Conservation (phyloP, 768 basidiomycete genomes). For the Rhizopogon rudus region DNA sequence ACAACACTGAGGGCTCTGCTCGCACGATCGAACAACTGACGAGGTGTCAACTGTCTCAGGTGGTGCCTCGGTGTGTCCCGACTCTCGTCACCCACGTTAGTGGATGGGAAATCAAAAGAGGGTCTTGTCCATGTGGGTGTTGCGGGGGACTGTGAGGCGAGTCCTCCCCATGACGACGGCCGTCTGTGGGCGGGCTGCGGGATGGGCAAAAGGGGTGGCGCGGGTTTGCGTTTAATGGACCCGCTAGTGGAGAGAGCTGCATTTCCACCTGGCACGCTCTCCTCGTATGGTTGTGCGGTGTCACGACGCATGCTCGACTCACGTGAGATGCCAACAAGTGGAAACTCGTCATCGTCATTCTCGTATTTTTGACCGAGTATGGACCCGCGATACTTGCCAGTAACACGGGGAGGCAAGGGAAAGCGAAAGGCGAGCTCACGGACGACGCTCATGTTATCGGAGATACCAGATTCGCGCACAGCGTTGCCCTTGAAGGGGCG, state of each 20-base stretch:
- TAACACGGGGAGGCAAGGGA: slow-evolving; percentile 40
- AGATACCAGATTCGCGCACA: slow-evolving; percentile 24
- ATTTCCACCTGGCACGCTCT: not conserved
- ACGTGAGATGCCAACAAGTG: slow-evolving; percentile 19
- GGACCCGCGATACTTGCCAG: slow-evolving; percentile 22
- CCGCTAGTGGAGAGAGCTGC: slow-evolving; percentile 10
- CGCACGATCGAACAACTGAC: slow-evolving; percentile 14
- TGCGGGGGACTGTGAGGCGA: slow-evolving; percentile 9
- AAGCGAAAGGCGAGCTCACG: slow-evolving; percentile 51
- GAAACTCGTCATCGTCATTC: slow-evolving; percentile 21
- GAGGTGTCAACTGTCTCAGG: slow-evolving; percentile 10
- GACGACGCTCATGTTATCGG: slow-evolving; percentile 41
- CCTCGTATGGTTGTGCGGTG: slow-evolving; percentile 4
- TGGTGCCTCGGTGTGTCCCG: not conserved
- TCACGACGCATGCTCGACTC: slow-evolving; percentile 15
- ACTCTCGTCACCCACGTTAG: not conserved
- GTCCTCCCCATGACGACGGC: slow-evolving; percentile 20
- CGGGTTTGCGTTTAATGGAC: slow-evolving; percentile 27
- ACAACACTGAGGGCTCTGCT: slow-evolving; percentile 20
- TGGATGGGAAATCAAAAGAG: slow-evolving; percentile 1
- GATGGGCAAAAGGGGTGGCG: slow-evolving; percentile 20
- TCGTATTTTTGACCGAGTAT: slow-evolving; percentile 18
- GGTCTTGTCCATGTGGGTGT: slow-evolving; percentile 2
- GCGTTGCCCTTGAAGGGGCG: slow-evolving; percentile 9
- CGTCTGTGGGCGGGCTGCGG: slow-evolving; percentile 8